Evolutionary conservation across 2,329 filamentous ascomycete genomes (phyloP), one percentile per base, ranked within the genome.

Genomic region (Tolypocladium capitatum): DNA sequence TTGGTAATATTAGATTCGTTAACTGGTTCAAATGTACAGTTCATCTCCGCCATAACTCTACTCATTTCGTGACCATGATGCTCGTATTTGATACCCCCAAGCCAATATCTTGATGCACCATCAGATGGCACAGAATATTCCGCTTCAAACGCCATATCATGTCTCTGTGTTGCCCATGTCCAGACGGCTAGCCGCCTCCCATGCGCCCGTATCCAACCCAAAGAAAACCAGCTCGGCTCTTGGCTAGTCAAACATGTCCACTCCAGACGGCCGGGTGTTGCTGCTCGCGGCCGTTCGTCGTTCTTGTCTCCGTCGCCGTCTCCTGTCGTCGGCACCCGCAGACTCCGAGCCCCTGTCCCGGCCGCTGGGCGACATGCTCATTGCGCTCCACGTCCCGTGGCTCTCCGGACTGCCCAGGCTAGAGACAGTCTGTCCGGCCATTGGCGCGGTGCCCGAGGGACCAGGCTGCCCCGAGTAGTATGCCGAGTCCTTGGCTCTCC

Each of bases 401-500:
- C 71, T 75, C 38, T 63, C 72, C 14, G 71, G 56, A 49, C 67
- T 74, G 47, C 62, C 69, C 42, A 71, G 52, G 51, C 69, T 75
- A 43, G 75, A 75, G 38, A 73, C 63, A 4, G 73, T 74, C 46
- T 61, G 60, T 4, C 54, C 58, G 32, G 62, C 63, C 3, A 63
- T 64, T 1, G 65, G 65, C 16, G 63, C 60, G 2, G 68, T 64
- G 8, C 67, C 69, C n/a, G 69, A 66, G 16, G 68, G 68, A 3
- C 68, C 66, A 2, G 70, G 64, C 50, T 66, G 60, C n/a, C 75
- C 75, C 3, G 76, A 78, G 56, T 79, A 81, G 55, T 82, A 81
- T 9, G 76, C 75, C 41, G 76, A 79, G 56, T 83, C 79, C 55
- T 81, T 82, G 2, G 63, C 61, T 11, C 62, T 66, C 55, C 70